A percentile compares a stretch with the other conserved stretches of the same genome.
These are phyloP conservation scores for Lonicera japonica DNA, from an alignment of 129 eudicot genomes.

Conservation along the genomic window DNA sequence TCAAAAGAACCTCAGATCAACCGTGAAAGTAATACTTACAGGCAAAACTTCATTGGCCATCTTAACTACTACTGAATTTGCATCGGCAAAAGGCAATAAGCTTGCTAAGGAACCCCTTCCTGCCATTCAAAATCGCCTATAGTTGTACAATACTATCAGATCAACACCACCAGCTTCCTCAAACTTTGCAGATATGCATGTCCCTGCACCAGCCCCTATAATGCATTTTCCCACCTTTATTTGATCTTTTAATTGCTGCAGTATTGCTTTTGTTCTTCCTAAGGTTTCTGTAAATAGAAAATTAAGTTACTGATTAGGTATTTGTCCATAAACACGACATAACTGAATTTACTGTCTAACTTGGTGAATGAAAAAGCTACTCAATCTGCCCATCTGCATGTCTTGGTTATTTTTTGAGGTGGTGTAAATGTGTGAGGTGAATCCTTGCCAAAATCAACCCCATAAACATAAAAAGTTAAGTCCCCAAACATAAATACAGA, in stretches of 20 bases:
- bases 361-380: no score
- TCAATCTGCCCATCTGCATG: no score
- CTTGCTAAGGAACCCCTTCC: conserved; percentile 98
- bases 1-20: neutral
- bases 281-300: conserved; percentile 55
- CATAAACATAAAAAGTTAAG: neutral
- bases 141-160: conserved; percentile 81
- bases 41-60: conserved; percentile 98
- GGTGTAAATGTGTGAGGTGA: neutral
- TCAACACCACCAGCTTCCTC: conserved; percentile 99
- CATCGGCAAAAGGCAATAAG: conserved; percentile 94
- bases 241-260: conserved; percentile 62
- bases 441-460: neutral
- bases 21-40: conserved; percentile 35
- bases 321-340: no score
- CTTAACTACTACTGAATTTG: conserved; percentile 93
- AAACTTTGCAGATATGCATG: conserved; percentile 98
- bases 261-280: conserved; percentile 50
- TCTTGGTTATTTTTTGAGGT: neutral
- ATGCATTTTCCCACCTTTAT: conserved; percentile 75
- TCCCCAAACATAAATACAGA: conserved; percentile 1
- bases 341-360: no score
- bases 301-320: conserved; percentile 2
- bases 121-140: conserved; percentile 96
- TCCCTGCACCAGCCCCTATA: conserved; percentile 99